Evolutionary conservation across 1,284 basidiomycete genomes (phyloP), one percentile per base, ranked within the genome.

Genomic region (Trametes sp.): DNA sequence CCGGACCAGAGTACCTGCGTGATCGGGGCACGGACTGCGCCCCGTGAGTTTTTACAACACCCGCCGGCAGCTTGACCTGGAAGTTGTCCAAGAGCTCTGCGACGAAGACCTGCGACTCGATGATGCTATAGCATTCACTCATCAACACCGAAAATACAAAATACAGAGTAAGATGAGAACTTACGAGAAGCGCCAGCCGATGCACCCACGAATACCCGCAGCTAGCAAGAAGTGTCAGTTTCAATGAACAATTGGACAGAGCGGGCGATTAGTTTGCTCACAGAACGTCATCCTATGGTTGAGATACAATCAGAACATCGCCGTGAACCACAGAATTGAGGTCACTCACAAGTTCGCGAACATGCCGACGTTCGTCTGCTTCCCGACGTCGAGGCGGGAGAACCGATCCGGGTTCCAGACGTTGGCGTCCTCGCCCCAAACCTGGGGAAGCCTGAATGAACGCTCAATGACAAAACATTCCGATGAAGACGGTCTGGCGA

Each of bases 331-430:
- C 2, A 3, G 13, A 13, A 49, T 31, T 2, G 10, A 4, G 48
- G 19, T 3, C 2, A 29, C 84, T 69, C 65, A 87, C 85, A 87
- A 69, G 70, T 85, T 85, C 11, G 78, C 79, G 64, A 83, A 82
- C 11, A 83, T 76, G 0, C 86, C 84, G 5, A 85, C 70, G 11
- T 69, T 68, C 0, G 78, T 74, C 23, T 76, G 79, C 67, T 78
- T 81, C 19, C 73, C 73, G 21, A 70, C 67, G 10, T 70, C 69
- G 33, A 74, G 52, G 11, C 62, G 72, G 7, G 75, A 63, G 50
- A 84, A 69, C 79, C 85, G 86, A 19, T 84, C 81, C 8, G 85
- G 84, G 59, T 84, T 80, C 72, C 80, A 87, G 23, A 69, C 65
- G 55, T 84, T 73, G 4, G 85, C 79, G 63, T 87, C 82, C 13